Evolutionary conservation across 2,329 filamentous ascomycete genomes (phyloP), one percentile per base, ranked within the genome.

Genomic region (Scedosporium apiospermum): DNA sequence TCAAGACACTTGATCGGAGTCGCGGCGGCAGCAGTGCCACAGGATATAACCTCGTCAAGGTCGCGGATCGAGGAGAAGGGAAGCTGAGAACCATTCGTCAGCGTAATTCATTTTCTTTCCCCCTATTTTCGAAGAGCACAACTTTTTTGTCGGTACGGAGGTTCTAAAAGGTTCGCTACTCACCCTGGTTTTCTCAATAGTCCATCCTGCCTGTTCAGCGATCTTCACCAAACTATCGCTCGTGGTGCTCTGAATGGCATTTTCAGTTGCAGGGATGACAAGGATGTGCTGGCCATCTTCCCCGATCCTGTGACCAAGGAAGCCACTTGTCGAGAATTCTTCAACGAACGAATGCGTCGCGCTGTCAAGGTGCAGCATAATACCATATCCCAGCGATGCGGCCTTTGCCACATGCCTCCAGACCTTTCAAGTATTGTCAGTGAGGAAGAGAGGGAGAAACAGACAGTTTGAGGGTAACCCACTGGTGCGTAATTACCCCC

Each of bases 321-420:
- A 96, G 0, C 89, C 91, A 65, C 86, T 90, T 0, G 91, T 96
- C 61, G 87, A 91, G 72, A 96, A 96, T 78, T 96, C 91, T 69
- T 96, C 91, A 62, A 96, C 82, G 72, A 91, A 89, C 57, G 81
- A 86, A 65, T 90, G 81, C 9, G 85, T 90, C 71, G 86, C 85
- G 71, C 88, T 91, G 75, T 96, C 91, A 64, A 96, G 77, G 72
- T 96, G 91, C 67, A 96, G 77, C 1, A 91, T 95, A 68, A 96
- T 96, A 3, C 89, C 90, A 70, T 83, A 38, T 12, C 34, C 34
- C 3, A 38, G 34, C 34, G 34, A 38, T 38, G 34, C 34, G 6
- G 34, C 34, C 34, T 38, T 38, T 38, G 34, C 34, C 34, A 38
- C 34, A 38, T 38, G 34, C 10, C 34, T 38, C 34, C 34, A 38